A percentile compares a stretch with the other conserved stretches of the same genome.
Conservation (phyloP, 2,329 filamentous ascomycete genomes). For the Ceratocystiopsis sp. region DNA sequence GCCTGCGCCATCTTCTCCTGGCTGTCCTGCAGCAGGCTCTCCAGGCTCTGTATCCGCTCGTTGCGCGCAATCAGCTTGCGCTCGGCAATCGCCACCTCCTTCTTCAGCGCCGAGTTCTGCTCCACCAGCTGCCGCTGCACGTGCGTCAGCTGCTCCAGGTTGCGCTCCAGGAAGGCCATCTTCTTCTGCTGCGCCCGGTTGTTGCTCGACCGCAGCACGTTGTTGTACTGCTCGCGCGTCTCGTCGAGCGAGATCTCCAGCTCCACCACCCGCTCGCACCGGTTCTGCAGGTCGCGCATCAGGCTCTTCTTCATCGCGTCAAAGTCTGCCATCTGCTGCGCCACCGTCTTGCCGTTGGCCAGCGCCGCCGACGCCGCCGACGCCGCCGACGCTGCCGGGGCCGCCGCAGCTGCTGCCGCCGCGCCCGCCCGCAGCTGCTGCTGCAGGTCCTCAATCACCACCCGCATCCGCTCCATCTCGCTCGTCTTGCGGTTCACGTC, state of each 20-base stretch:
- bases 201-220: conserved; percentile 88
- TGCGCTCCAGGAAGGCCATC: conserved; percentile 97
- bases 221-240: conserved; percentile 97
- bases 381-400: conserved; percentile 18
- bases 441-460: conserved; percentile 65
- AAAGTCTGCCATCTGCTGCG: conserved; percentile 96
- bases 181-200: conserved; percentile 99
- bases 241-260: conserved; percentile 95
- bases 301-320: conserved; percentile 99
- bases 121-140: conserved; percentile 96
- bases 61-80: conserved; percentile 92
- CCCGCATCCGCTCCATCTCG: conserved; percentile 68
- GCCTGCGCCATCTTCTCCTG: conserved; percentile 96
- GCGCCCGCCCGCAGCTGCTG: conserved; percentile 48
- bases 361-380: conserved; percentile 29
- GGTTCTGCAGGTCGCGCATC: conserved; percentile 96
- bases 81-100: conserved; percentile 97
- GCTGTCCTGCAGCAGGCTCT: conserved; percentile 83
- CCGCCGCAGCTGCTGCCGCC: conserved; percentile 19
- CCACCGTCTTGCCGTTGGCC: conserved; percentile 74
- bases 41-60: conserved; percentile 88
- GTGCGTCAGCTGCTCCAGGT: conserved; percentile 92
- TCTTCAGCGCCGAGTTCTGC: conserved; percentile 93
- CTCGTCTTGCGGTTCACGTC: conserved; percentile 63
- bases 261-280: conserved; percentile 94